phyloP scores from a whole-genome alignment of 192 early-diverging fungal species.

The Coemansia sp. region DNA sequence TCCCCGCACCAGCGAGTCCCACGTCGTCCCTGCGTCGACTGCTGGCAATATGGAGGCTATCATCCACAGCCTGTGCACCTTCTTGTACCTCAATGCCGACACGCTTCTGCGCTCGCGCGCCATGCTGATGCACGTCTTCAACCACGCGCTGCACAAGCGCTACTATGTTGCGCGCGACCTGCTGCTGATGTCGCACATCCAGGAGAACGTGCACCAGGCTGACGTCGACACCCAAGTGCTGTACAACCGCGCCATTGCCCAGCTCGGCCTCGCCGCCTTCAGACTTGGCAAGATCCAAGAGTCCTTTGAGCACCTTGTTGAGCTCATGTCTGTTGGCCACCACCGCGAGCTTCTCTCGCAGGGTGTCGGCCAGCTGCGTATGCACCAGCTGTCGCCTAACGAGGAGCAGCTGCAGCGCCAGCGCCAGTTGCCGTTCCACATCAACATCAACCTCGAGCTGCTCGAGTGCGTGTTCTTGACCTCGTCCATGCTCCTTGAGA shows the following conservation, averaged over 20 bases:
- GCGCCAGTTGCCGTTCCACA: conserved; percentile 98
- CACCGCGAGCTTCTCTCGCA: conserved; percentile 95
- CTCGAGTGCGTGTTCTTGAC: conserved; percentile 96
- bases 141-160: conserved; percentile 94
- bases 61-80: conserved; percentile 82
- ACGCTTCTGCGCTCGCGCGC: conserved; percentile 87
- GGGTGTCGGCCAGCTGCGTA: conserved; percentile 72
- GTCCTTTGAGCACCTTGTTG: conserved; percentile 80
- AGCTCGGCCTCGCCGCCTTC: conserved; percentile 97
- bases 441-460: conserved; percentile 99
- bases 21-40: conserved; percentile 42
- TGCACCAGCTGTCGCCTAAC: conserved; percentile 80
- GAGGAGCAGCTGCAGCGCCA: conserved; percentile 91
- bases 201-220: conserved; percentile 85
- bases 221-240: conserved; percentile 93
- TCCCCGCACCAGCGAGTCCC: conserved; percentile 47
- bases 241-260: conserved; percentile 94
- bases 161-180: conserved; percentile 92
- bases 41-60: conserved; percentile 59
- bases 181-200: conserved; percentile 97
- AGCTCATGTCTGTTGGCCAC: conserved; percentile 79
- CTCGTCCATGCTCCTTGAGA: conserved; percentile 96
- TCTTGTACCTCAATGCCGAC: conserved; percentile 81
- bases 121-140: conserved; percentile 96
- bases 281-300: conserved; percentile 90